Base-by-base conservation (phyloP, 2,329 filamentous ascomycete species). In the Exophiala oligosperma region DNA sequence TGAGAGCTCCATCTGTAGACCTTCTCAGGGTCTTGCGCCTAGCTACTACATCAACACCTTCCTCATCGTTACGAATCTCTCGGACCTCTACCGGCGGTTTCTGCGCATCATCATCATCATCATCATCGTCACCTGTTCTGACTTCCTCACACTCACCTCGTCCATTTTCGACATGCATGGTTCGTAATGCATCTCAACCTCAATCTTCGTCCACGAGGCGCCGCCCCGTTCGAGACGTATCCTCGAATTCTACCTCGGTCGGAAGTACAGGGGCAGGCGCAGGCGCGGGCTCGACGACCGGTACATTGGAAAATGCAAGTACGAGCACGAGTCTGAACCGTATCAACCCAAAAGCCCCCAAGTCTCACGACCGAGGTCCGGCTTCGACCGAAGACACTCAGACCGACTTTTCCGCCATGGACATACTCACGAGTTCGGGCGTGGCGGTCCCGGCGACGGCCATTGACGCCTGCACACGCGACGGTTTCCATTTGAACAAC, bases 401-500 rank as follows among this genome's bases (percentile, higher is more conserved):
- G 66, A 88, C 86, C 2, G 88, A 94, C 74, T 91, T 97, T 66
- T 78, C 76, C 43, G 81, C 83, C 12, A 81, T 97, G 64, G 87
- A 99, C 71, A 87, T 99, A 5, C 81, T 97, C 3, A 87, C 84
- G 41, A 86, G 85, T 64, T 85, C 86, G 1, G 89, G 91, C 0
- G 79, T 84, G 3, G 94, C 93, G 0, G 79, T 84, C 4, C 94
- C 94, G 0, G 86, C 91, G 0, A 96, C 91, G 0, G 86, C 86
- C 1, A 85, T 99, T 47, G 92, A 97, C 67, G 86, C 89, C 4
- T 96, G 91, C 75, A 84, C 89, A 59, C 77, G 82, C 59, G 87
- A 93, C 67, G 94, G 94, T 1, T 99, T 99, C 73, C 85, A 89
- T 64, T 79, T 99, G 47, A 89, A 94, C 74, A 95, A 87, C 67